These are phyloP conservation scores for Hypholoma fasciculare DNA, from an alignment of 768 basidiomycete species.

Conservation along the genomic window DNA sequence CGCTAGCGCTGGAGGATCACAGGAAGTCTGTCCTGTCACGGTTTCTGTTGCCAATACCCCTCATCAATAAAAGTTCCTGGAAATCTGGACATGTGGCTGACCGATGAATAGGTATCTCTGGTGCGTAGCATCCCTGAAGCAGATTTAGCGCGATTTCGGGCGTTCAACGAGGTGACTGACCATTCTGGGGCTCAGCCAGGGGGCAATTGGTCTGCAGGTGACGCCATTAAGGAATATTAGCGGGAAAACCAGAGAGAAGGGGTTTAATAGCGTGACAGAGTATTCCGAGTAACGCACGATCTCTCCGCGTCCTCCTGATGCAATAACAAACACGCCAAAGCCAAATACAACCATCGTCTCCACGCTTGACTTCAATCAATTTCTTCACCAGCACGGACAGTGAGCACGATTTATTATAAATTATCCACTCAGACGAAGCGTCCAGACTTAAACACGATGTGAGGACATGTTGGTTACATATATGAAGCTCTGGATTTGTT, in stretches of 20 bases:
- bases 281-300: constrained; percentile 17
- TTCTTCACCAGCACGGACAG: too few relatives aligned
- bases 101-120: constrained; percentile 90
- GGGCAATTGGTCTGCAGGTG: constrained; percentile 69
- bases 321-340: constrained; percentile 21
- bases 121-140: constrained; percentile 70
- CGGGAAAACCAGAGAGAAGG: constrained; percentile 11
- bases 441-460: too few relatives aligned
- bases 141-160: constrained; percentile 16
- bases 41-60: constrained; percentile 56
- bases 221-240: constrained; percentile 37
- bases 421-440: constrained; percentile 18
- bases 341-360: constrained; percentile 23
- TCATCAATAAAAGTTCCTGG: constrained; percentile 19
- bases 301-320: constrained; percentile 24
- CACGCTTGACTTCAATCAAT: constrained; percentile 9
- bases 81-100: constrained; percentile 39
- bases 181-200: constrained; percentile 95
- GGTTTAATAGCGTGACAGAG: constrained; percentile 17
- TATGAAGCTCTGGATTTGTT: too few relatives aligned
- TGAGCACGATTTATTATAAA: too few relatives aligned
- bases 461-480: too few relatives aligned
- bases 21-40: constrained; percentile 80
- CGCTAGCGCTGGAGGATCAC: constrained; percentile 71
- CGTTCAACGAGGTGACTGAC: constrained; percentile 39